Conservation (phyloP, 2,329 filamentous ascomycete species). For the Mycocentrospora acerina region DNA sequence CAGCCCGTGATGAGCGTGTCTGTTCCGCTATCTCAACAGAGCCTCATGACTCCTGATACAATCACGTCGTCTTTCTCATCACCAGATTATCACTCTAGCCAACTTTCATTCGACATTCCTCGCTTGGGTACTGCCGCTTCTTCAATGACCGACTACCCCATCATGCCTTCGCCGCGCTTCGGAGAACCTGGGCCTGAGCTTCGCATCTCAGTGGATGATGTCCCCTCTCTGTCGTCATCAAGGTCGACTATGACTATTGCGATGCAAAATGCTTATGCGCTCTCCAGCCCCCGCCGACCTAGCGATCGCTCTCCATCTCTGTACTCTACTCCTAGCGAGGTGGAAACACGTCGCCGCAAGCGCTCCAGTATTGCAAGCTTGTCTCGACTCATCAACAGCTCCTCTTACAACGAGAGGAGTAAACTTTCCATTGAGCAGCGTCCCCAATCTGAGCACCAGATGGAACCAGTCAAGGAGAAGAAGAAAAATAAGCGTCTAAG, state of each 20-base stretch:
- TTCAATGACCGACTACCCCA: constrained; percentile 70
- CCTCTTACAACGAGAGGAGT: constrained; percentile 67
- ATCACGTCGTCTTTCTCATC: constrained; percentile 63
- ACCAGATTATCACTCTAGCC: constrained; percentile 63
- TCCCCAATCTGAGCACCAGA: constrained; percentile 52
- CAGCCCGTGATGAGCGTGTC: constrained; percentile 41
- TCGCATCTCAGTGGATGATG: constrained; percentile 71
- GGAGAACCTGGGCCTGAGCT: constrained; percentile 73
- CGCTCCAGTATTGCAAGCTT: constrained; percentile 76
- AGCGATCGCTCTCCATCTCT: constrained; percentile 45
- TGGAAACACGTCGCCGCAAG: constrained; percentile 62
- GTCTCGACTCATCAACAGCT: constrained; percentile 71
- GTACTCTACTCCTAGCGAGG: constrained; percentile 43
- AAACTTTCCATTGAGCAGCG: constrained; percentile 69
- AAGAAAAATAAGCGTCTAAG: constrained; percentile 72
- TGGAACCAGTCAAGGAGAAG: constrained; percentile 61
- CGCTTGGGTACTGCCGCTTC: constrained; percentile 75
- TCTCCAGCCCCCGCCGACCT: constrained; percentile 45
- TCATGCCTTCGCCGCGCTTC: constrained; percentile 69
- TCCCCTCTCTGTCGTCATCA: constrained; percentile 74
- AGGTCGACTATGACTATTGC: constrained; percentile 73
- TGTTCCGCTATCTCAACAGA: constrained; percentile 43
- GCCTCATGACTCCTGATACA: constrained; percentile 67
- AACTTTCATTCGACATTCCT: constrained; percentile 67
- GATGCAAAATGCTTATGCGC: constrained; percentile 58